Percentiles rank a stretch among this genome's conserved stretches.
These are phyloP conservation scores for Cryphonectria radicalis DNA, from an alignment of 2,329 filamentous ascomycete genomes.

Conservation along the genomic window DNA sequence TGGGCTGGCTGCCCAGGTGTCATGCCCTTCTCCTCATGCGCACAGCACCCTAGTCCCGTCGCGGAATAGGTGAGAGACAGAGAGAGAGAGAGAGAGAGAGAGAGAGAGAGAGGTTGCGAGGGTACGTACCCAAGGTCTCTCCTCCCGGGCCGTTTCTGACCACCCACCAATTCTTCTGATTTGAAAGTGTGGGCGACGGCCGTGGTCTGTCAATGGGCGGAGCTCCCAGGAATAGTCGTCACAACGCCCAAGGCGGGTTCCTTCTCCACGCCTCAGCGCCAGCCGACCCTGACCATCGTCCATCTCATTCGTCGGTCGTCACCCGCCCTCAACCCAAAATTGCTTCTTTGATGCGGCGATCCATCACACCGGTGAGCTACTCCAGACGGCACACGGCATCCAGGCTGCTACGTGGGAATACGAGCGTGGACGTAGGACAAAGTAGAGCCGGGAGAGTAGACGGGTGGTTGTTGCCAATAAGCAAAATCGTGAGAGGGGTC, in stretches of 20 bases:
- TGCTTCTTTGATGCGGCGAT: slow-evolving; percentile 18
- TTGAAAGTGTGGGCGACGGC: neutral
- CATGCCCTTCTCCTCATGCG: slow-evolving; percentile 6
- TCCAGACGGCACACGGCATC: slow-evolving; percentile 6
- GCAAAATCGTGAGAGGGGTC: neutral
- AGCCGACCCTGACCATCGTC: neutral
- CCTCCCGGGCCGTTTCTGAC: slow-evolving; percentile 14
- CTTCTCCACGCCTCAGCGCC: slow-evolving; percentile 2
- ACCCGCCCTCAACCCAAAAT: slow-evolving; percentile 6
- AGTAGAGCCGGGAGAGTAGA: neutral
- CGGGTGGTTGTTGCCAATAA: neutral
- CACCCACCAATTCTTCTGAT: neutral
- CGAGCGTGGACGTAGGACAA: neutral
- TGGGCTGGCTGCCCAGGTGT: slow-evolving; percentile 4
- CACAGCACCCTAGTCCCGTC: neutral
- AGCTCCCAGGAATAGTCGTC: neutral
- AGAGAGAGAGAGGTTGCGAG: neutral
- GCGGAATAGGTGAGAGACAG: neutral
- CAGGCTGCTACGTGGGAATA: neutral
- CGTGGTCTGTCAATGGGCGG: neutral
- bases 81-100: no score
- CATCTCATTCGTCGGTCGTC: neutral
- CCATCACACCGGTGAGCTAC: slow-evolving; percentile 18
- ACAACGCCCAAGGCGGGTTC: neutral
- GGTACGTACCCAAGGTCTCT: neutral